Evolutionary conservation across 1,284 basidiomycete genomes (phyloP), one percentile per base, ranked within the genome.

Genomic region (Kwoniella shivajii): DNA sequence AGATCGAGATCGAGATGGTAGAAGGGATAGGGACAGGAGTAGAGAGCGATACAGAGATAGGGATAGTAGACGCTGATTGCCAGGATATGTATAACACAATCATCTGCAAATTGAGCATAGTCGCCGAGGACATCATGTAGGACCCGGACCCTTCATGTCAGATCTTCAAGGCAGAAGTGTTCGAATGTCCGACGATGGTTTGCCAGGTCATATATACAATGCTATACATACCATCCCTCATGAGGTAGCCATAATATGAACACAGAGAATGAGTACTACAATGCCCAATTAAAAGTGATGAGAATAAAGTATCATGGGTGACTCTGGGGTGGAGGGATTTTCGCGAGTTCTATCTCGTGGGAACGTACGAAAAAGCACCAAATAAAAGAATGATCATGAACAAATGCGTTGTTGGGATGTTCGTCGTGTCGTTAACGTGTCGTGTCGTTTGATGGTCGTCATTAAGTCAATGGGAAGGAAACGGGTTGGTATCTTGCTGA

Each of bases 1-100:
- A 24, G 50, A 58, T 29, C 24, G 58, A 18, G 48, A 60, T 30
- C 18, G 58, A 10, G 58, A 60, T n/a, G 27, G 34, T 2, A 46
- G 37, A 14, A 34, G 57, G 36, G 24, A 59, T 26, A 18, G 51
- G 26, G 53, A 55, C 3, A 50, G 54, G 18, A 26, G 42, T 26
- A 50, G 48, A 29, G 39, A 53, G 38, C 39, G 50, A 27, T 38
- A 56, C 16, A 53, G 54, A n/a, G 44, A 50, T 41, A 45, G 48
- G 33, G 13, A 49, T 43, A 42, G 39, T n/a, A 27, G 52, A n/a
- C n/a, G n/a, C n/a, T n/a, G n/a, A n/a, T n/a, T n/a, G n/a, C n/a
- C n/a, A n/a, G n/a, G n/a, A n/a, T n/a, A n/a, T n/a, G n/a, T n/a
- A n/a, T n/a, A n/a, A n/a, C 10, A 36, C 10, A 36, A 36, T 36